Evolutionary conservation across 352 stramenopile species (phyloP), one percentile per base, ranked within the genome.

Genomic region (Globisporangium camurandrum): DNA sequence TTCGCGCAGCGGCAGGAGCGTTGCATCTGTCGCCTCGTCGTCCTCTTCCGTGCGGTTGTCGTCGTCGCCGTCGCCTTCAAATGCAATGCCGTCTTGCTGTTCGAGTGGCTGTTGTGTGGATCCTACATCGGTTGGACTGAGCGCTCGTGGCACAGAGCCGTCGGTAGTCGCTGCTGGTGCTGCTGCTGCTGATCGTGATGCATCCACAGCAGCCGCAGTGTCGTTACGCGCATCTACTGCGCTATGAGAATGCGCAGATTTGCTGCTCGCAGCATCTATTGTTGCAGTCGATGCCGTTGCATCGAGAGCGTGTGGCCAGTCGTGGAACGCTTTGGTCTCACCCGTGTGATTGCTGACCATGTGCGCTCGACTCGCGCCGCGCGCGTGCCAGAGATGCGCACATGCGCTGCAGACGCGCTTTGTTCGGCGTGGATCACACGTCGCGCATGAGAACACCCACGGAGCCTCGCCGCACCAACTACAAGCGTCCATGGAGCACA

Each of bases 331-430:
- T 33, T 54, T 60, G 27, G 47, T 37, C 17, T 42, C 31, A 22
- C 66, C 66, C 2, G 24, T 19, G 23, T 59, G 59, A 45, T 66
- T 64, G 22, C 43, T 50, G 14, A 75, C 48, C 23, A 47, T 37
- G 54, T 77, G 67, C 31, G 63, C 34, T 5, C 49, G 51, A n/a
- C 57, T 64, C 41, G 61, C 59, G 14, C 67, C 67, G 48, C 67
- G 62, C 49, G 64, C 59, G 58, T 77, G 67, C 67, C 67, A 77
- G 2, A 56, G 61, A 41, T 46, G 49, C 5, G 67, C 46, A 40
- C 67, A 77, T 2, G 44, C 51, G 9, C 49, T 17, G 40, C 67
- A 77, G 10, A 72, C 23, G 0, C 38, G 49, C 47, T 77, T 74
- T 8, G 43, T 38, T 26, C 40, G 46, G 1, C 67, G 59, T 27